Percentiles rank a stretch among this genome's conserved stretches.
Evolutionary conservation across 1,284 basidiomycete species (phyloP).

Genomic region (Gastroboletus turbinatus): DNA sequence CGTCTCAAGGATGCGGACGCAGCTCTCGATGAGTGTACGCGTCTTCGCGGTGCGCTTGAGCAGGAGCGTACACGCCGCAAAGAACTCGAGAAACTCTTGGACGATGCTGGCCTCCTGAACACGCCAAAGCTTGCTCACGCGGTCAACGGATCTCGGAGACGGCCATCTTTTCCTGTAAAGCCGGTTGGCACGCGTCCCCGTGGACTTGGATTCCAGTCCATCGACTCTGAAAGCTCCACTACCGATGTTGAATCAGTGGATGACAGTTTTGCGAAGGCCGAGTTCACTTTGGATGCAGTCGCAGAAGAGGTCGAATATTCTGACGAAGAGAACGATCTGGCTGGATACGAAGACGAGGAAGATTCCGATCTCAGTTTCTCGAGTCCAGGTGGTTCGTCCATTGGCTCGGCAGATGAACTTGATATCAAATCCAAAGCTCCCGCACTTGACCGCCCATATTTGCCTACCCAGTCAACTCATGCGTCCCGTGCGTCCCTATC

Average conservation of each 20-base stretch:
- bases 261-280: constrained; percentile 37
- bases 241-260: constrained; percentile 66
- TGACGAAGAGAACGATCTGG: constrained; percentile 55
- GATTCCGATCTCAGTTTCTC: constrained; percentile 54
- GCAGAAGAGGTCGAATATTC: constrained; percentile 51
- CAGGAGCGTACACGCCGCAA: constrained; percentile 40
- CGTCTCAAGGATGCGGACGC: constrained; percentile 34
- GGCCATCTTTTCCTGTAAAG: constrained; percentile 14
- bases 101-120: constrained; percentile 35
- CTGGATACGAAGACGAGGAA: constrained; percentile 69
- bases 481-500: constrained; percentile 50
- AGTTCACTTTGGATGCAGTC: constrained; percentile 54
- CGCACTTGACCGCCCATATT: constrained; percentile 3
- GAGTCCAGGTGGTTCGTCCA: constrained; percentile 52
- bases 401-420: constrained; percentile 54
- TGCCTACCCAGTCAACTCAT: constrained; percentile 28
- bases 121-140: constrained; percentile 27
- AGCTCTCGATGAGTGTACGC: constrained; percentile 35
- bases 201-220: constrained; percentile 57
- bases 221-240: constrained; percentile 59
- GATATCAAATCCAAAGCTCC: constrained; percentile 7
- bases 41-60: constrained; percentile 35
- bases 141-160: constrained; percentile 14
- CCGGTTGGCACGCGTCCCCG: constrained; percentile 30
- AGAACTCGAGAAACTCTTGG: constrained; percentile 46